Conservation (phyloP, 306 rosid species). For the Castanopsis chinensis region DNA sequence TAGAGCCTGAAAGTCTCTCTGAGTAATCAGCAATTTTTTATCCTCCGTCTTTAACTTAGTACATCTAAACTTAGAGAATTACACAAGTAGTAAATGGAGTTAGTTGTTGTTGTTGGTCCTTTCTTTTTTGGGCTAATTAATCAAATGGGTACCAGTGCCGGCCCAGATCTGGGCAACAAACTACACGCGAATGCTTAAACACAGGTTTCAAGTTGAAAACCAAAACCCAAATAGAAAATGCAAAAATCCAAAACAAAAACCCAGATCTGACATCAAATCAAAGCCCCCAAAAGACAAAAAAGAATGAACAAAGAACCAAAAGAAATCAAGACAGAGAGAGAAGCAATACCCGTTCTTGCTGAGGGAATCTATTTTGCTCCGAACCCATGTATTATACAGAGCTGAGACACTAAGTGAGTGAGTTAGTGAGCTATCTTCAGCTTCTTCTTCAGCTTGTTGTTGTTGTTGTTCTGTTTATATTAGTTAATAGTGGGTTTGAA, state of each 20-base stretch:
- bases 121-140: neutral
- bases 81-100: neutral
- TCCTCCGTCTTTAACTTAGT: neutral
- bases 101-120: neutral
- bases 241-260: constrained; percentile 22
- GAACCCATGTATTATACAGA: constrained; percentile 58
- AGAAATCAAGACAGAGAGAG: constrained; percentile 9
- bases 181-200: neutral
- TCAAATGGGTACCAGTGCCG: neutral
- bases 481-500: neutral
- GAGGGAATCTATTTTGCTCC: constrained; percentile 89
- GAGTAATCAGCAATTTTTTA: neutral
- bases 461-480: neutral
- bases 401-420: neutral
- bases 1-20: neutral
- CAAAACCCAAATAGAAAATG: constrained; percentile 1
- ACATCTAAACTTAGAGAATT: neutral
- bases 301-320: neutral
- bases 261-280: constrained; percentile 55
- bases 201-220: neutral
- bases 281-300: no score
- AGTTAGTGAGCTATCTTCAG: neutral
- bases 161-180: constrained; percentile 5
- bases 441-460: neutral
- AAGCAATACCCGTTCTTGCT: constrained; percentile 70